Percentiles rank a stretch among this genome's conserved stretches.
Evolutionary conservation across 805 yeast genomes (phyloP).

Genomic region (Grigorovia jiainica): DNA sequence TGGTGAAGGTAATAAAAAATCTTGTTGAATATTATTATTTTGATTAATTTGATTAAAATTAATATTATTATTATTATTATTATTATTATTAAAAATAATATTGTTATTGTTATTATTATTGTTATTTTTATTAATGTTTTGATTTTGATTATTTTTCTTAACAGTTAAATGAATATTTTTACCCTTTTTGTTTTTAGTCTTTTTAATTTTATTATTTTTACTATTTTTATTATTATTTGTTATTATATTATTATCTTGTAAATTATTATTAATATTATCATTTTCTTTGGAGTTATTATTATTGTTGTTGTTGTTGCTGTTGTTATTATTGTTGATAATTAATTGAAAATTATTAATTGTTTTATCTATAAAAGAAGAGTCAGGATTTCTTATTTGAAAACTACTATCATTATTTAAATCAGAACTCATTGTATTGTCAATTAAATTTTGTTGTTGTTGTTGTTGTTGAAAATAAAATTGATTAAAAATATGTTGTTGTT

Average conservation of each 20-base stretch:
- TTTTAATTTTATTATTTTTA: background rate
- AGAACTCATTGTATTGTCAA: background rate
- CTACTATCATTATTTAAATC: background rate
- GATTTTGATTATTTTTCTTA: background rate
- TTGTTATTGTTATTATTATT: background rate
- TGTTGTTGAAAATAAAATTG: conserved; percentile 1
- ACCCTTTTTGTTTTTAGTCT: background rate
- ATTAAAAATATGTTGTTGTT: background rate
- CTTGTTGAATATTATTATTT: conserved; percentile 17
- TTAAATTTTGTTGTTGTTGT: background rate
- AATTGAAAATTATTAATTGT: conserved; percentile 1
- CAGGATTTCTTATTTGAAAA: conserved; percentile 2
- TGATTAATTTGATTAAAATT: background rate
- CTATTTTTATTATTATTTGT: conserved; percentile 3
- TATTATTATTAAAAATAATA: background rate
- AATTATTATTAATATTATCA: conserved; percentile 5
- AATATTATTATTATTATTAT: background rate
- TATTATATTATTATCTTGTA: conserved; percentile 22
- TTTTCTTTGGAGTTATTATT: conserved; percentile 3
- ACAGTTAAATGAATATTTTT: background rate
- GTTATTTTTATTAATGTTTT: background rate
- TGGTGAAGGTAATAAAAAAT: conserved; percentile 27
- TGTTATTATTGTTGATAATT: background rate
- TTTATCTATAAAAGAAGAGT: conserved; percentile 5
- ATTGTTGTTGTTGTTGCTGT: background rate